Conservation (phyloP, 441 rosid genomes). For the Pelargonium citronellum region DNA sequence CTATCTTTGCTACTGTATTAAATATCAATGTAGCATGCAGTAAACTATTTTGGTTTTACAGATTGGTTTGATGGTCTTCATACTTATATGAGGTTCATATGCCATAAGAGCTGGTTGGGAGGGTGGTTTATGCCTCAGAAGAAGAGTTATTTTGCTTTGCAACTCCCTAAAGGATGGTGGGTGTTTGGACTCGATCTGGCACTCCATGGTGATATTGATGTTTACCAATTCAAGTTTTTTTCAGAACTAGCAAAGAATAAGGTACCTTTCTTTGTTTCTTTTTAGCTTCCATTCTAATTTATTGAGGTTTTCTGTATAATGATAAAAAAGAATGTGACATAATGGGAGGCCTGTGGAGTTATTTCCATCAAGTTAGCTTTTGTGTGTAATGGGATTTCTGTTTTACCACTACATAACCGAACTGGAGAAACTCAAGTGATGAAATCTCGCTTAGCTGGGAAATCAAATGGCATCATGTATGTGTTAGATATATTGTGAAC, state of each 20-base stretch:
- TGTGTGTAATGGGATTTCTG: background rate
- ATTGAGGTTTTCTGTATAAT: background rate
- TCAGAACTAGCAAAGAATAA: constrained; percentile 57
- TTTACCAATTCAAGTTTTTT: constrained; percentile 96
- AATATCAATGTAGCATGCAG: constrained; percentile 2
- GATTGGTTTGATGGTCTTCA: constrained; percentile 99
- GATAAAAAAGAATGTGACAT: background rate
- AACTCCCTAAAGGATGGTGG: constrained; percentile 95
- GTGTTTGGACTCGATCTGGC: constrained; percentile 98
- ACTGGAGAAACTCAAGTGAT: background rate
- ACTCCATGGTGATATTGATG: constrained; percentile 96
- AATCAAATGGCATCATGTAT: background rate
- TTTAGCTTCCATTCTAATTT: background rate
- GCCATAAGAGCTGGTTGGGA: constrained; percentile 99
- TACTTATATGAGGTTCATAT: constrained; percentile 96
- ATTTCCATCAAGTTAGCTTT: background rate
- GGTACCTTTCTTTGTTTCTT: constrained; percentile 39
- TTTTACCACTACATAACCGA: background rate
- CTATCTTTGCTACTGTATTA: constrained; percentile 7
- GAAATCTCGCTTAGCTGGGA: background rate
- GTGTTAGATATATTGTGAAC: background rate
- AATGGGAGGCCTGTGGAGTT: background rate
- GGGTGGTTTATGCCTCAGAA: constrained; percentile 99
- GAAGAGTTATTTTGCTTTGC: constrained; percentile 97
- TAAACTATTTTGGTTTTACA: constrained; percentile 26